Evolutionary conservation across 2,329 filamentous ascomycete species (phyloP).

Genomic region (Aspergillus sojae): DNA sequence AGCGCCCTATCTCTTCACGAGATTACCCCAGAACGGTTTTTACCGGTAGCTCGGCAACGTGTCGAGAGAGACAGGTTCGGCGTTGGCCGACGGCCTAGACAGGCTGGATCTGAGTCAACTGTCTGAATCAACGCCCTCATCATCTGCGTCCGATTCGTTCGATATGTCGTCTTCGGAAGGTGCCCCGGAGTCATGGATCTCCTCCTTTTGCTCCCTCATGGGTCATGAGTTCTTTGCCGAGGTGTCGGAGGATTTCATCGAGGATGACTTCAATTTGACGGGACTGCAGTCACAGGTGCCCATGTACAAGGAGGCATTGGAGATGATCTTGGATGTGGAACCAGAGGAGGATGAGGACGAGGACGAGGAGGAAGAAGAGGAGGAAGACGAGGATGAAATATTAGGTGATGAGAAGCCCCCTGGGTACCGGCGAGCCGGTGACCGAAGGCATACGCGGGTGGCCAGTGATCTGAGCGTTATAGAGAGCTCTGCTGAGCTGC

Average conservation of each 20-base stretch:
- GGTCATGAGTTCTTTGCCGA: slow-evolving; percentile 99
- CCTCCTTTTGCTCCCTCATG: slow-evolving; percentile 90
- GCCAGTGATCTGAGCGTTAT: slow-evolving; percentile 93
- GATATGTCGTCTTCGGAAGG: slow-evolving; percentile 49
- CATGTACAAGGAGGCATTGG: slow-evolving; percentile 98
- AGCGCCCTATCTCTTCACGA: slow-evolving; percentile 14
- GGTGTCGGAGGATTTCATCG: slow-evolving; percentile 98
- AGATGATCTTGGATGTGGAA: slow-evolving; percentile 99
- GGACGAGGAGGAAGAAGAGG: slow-evolving; percentile 67
- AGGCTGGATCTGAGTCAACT: slow-evolving; percentile 51
- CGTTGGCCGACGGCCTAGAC: slow-evolving; percentile 51
- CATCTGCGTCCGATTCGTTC: slow-evolving; percentile 42
- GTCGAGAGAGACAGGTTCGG: slow-evolving; percentile 49
- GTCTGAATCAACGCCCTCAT: slow-evolving; percentile 46
- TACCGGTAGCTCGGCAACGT: slow-evolving; percentile 43
- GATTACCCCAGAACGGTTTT: slow-evolving; percentile 13
- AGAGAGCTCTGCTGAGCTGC: slow-evolving; percentile 95
- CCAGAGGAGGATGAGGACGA: slow-evolving; percentile 80
- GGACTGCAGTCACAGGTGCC: slow-evolving; percentile 92
- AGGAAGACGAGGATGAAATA: slow-evolving; percentile 69
- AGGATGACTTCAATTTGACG: slow-evolving; percentile 99
- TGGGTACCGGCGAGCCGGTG: slow-evolving; percentile 55
- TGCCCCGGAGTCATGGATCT: slow-evolving; percentile 89
- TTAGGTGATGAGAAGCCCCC: slow-evolving; percentile 58
- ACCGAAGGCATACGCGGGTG: slow-evolving; percentile 81